Percentiles rank a stretch among this genome's conserved stretches.
phyloP scores from a whole-genome alignment of 768 basidiomycete genomes.

The Mycena rebaudengoi region DNA sequence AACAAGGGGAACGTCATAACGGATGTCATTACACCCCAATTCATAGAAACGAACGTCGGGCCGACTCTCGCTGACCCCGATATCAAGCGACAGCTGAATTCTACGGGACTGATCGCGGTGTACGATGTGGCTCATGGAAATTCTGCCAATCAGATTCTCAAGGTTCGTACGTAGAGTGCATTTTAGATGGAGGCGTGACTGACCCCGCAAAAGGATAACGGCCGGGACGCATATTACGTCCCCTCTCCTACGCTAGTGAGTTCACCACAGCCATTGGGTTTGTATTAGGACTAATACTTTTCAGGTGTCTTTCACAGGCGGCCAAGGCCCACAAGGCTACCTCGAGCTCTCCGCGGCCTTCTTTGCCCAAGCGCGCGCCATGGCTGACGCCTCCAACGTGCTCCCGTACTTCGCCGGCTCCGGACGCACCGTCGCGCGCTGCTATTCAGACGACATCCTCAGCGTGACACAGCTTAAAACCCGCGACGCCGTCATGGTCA shows the following conservation, averaged over 20 bases:
- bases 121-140: slow-evolving; percentile 46
- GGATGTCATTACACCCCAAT: slow-evolving; percentile 25
- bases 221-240: slow-evolving; percentile 47
- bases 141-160: slow-evolving; percentile 47
- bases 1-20: slow-evolving; percentile 37
- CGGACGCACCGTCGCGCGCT: slow-evolving; percentile 43
- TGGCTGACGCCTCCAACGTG: slow-evolving; percentile 50
- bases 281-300: no score
- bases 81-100: slow-evolving; percentile 37
- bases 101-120: slow-evolving; percentile 28
- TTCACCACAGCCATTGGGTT: background rate
- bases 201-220: slow-evolving; percentile 42
- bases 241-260: slow-evolving; percentile 49
- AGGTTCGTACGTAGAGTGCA: slow-evolving; percentile 29
- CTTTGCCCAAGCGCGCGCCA: slow-evolving; percentile 44
- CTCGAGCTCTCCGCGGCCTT: slow-evolving; percentile 42
- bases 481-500: slow-evolving; percentile 31
- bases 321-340: slow-evolving; percentile 47
- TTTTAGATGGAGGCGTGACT: background rate
- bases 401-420: slow-evolving; percentile 53
- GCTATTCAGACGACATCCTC: slow-evolving; percentile 41
- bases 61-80: slow-evolving; percentile 26
- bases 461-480: slow-evolving; percentile 36
- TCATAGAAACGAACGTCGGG: slow-evolving; percentile 32
- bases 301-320: slow-evolving; percentile 49